Conservation (phyloP, 768 basidiomycete species). For the Trametes villosa region DNA sequence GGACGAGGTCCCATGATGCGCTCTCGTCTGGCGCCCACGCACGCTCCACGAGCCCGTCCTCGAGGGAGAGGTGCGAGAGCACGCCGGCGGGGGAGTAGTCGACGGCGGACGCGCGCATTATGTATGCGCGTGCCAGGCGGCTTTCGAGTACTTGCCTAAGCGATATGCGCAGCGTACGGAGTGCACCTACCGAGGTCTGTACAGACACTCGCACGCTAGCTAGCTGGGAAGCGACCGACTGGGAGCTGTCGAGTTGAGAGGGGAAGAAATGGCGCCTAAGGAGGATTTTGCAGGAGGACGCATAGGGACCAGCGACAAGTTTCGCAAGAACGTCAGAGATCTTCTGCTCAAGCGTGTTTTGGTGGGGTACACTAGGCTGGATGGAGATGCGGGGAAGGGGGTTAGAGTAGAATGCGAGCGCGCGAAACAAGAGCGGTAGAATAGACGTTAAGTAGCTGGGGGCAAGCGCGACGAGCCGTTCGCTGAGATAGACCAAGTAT, state of each 20-base stretch:
- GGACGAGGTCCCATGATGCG: conserved; percentile 68
- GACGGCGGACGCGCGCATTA: conserved; percentile 54
- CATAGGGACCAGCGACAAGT: conserved; percentile 68
- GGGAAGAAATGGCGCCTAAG: conserved; percentile 64
- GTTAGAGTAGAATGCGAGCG: conserved; percentile 63
- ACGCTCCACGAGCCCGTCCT: conserved; percentile 66
- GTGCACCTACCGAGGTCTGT: conserved; percentile 36
- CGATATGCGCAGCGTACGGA: conserved; percentile 61
- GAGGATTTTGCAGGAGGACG: conserved; percentile 65
- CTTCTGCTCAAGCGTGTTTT: conserved; percentile 52
- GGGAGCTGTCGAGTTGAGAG: conserved; percentile 54
- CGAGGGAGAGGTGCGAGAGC: conserved; percentile 61
- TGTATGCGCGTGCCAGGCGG: conserved; percentile 69
- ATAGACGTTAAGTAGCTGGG: conserved; percentile 57
- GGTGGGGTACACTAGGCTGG: conserved; percentile 39
- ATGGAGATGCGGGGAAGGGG: conserved; percentile 73
- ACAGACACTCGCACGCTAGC: conserved; percentile 17
- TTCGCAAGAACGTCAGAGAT: conserved; percentile 59
- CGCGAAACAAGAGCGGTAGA: conserved; percentile 75
- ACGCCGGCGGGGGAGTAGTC: conserved; percentile 64
- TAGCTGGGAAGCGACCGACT: conserved; percentile 54
- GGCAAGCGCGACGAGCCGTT: conserved; percentile 62
- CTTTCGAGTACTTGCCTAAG: conserved; percentile 64
- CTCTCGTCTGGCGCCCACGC: conserved; percentile 74
- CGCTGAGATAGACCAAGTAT: conserved; percentile 66